A percentile compares a stretch with the other conserved stretches of the same genome.
Conservation (phyloP, 345 rosid genomes). For the Erucastrum elatum region DNA sequence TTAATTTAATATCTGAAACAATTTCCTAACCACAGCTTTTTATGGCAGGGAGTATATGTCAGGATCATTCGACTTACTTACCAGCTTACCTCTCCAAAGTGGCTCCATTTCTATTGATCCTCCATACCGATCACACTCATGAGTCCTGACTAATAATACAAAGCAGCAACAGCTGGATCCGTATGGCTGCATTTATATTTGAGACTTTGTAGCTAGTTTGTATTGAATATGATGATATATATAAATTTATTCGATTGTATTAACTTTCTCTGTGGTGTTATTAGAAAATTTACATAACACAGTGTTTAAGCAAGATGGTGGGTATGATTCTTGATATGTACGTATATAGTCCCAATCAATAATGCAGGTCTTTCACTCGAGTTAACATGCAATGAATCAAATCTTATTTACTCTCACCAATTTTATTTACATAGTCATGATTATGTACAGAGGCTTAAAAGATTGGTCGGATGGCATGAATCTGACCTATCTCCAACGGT, state of each 20-base stretch:
- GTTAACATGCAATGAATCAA: slow-evolving; percentile 17
- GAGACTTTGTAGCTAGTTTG: slow-evolving; percentile 1
- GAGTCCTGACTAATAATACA: not conserved
- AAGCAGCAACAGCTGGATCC: not conserved
- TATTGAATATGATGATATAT: too few species aligned
- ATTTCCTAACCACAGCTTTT: slow-evolving; percentile 9
- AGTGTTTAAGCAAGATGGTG: too few species aligned
- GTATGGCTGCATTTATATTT: not conserved
- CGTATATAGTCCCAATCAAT: not conserved
- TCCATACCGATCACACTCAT: slow-evolving; percentile 40
- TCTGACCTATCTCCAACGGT: too few species aligned
- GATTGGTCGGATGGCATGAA: not conserved
- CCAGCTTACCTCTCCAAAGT: slow-evolving; percentile 45
- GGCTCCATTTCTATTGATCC: slow-evolving; percentile 51
- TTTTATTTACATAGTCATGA: slow-evolving; percentile 3
- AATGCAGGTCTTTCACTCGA: slow-evolving; percentile 13
- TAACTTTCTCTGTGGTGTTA: not conserved
- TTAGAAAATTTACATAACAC: too few species aligned
- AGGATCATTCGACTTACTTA: slow-evolving; percentile 56
- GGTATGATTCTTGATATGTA: not conserved
- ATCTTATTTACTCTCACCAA: not conserved
- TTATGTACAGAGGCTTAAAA: slow-evolving; percentile 38
- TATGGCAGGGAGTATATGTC: slow-evolving; percentile 71
- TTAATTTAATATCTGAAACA: too few species aligned
- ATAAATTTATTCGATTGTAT: not conserved